Evolutionary conservation across 176 grass and related monocot species (phyloP).

Genomic region (Aegilops bicornis): DNA sequence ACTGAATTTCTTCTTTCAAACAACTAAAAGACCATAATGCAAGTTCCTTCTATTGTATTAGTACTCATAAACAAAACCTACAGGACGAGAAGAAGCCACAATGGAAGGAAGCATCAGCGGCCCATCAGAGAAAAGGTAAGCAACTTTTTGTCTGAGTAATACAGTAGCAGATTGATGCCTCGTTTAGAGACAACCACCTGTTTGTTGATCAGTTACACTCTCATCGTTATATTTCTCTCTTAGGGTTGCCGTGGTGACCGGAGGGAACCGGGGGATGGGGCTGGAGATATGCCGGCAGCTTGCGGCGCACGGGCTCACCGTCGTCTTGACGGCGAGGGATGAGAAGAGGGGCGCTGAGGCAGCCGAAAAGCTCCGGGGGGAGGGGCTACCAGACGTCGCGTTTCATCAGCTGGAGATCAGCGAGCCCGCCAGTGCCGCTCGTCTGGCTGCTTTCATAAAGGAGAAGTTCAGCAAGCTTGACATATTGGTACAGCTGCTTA

Average conservation of each 20-base stretch:
- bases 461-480: constrained; percentile 48
- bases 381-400: constrained; percentile 18
- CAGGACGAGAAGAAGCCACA: not conserved
- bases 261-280: constrained; percentile 38
- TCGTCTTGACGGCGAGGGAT: constrained; percentile 36
- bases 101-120: constrained; percentile 17
- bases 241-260: constrained; percentile 44
- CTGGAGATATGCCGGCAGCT: constrained; percentile 50
- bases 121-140: not conserved
- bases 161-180: not conserved
- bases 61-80: not conserved
- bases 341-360: constrained; percentile 17
- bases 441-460: constrained; percentile 33
- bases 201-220: not conserved
- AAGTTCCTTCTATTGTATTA: too few relatives aligned
- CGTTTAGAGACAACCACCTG: not conserved
- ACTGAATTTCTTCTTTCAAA: too few relatives aligned
- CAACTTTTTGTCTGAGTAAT: not conserved
- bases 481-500: constrained; percentile 1
- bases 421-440: constrained; percentile 21
- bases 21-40: too few relatives aligned
- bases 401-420: constrained; percentile 55
- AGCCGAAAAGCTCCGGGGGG: not conserved
- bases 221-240: not conserved
- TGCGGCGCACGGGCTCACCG: constrained; percentile 19